These are phyloP conservation scores for Moesziomyces globuligerus DNA, from an alignment of 1,284 basidiomycete genomes.

Conservation along the genomic window DNA sequence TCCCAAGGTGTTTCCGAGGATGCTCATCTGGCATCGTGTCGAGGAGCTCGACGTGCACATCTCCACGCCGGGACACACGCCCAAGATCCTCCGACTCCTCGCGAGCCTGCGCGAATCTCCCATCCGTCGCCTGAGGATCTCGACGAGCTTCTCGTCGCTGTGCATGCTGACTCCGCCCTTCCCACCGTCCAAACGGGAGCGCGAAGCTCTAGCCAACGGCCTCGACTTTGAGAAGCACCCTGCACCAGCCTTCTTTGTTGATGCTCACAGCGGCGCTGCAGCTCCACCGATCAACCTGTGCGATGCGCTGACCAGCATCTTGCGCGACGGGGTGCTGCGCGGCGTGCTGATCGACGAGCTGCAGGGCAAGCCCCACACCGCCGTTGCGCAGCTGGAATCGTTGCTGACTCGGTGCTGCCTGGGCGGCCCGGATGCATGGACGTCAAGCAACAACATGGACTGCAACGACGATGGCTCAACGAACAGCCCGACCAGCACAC, in stretches of 20 bases:
- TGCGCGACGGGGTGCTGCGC: slow-evolving; percentile 21
- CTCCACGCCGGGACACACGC: slow-evolving; percentile 48
- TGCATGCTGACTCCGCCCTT: slow-evolving; percentile 53
- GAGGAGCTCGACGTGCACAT: slow-evolving; percentile 62
- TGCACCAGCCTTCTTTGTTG: neutral
- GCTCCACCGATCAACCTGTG: slow-evolving; percentile 24
- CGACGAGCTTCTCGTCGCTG: slow-evolving; percentile 53
- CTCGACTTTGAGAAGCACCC: neutral
- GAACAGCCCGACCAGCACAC: neutral
- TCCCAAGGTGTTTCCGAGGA: slow-evolving; percentile 52
- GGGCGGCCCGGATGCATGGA: slow-evolving; percentile 3
- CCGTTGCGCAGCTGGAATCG: slow-evolving; percentile 16
- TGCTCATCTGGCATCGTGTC: slow-evolving; percentile 59
- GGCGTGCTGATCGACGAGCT: slow-evolving; percentile 32
- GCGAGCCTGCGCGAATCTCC: slow-evolving; percentile 48
- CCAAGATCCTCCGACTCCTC: slow-evolving; percentile 48
- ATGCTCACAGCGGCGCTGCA: neutral
- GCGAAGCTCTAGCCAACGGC: slow-evolving; percentile 13
- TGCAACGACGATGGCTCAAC: neutral
- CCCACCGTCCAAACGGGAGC: slow-evolving; percentile 27
- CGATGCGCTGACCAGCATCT: slow-evolving; percentile 21
- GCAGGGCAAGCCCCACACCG: slow-evolving; percentile 28
- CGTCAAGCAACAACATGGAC: neutral
- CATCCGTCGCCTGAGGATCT: slow-evolving; percentile 55
- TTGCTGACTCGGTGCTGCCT: slow-evolving; percentile 18